phyloP scores from a whole-genome alignment of 208 protist species.

The Trypanosoma avium region DNA sequence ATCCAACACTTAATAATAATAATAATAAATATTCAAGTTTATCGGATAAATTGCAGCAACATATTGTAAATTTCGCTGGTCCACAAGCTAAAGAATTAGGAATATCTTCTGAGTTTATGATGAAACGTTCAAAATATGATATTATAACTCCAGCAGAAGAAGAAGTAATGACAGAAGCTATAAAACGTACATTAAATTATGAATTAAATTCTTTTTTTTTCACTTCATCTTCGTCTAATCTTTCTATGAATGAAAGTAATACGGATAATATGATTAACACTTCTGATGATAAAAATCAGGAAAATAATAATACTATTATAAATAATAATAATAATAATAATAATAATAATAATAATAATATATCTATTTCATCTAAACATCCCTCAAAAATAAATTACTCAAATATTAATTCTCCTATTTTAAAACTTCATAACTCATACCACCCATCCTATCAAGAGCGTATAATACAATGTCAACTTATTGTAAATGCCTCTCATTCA shows the following conservation, averaged over 20 bases:
- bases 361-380: background rate
- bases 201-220: too few relatives aligned
- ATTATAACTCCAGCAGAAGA: conserved; percentile 7
- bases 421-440: background rate
- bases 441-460: background rate
- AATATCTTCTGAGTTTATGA: background rate
- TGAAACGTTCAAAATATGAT: background rate
- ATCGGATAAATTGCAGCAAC: too few relatives aligned
- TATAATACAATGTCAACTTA: conserved; percentile 8
- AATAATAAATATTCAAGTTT: too few relatives aligned
- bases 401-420: conserved; percentile 1
- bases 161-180: background rate
- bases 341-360: background rate
- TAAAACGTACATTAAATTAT: background rate
- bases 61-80: background rate
- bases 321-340: conserved; percentile 5
- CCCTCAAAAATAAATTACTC: background rate
- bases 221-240: too few relatives aligned
- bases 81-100: background rate
- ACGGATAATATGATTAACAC: background rate
- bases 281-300: background rate
- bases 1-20: too few relatives aligned
- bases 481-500: conserved; percentile 2
- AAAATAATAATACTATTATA: background rate
- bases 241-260: background rate